Conservation (phyloP, 495 filamentous ascomycete species). For the Hypoxylon fuscum region DNA sequence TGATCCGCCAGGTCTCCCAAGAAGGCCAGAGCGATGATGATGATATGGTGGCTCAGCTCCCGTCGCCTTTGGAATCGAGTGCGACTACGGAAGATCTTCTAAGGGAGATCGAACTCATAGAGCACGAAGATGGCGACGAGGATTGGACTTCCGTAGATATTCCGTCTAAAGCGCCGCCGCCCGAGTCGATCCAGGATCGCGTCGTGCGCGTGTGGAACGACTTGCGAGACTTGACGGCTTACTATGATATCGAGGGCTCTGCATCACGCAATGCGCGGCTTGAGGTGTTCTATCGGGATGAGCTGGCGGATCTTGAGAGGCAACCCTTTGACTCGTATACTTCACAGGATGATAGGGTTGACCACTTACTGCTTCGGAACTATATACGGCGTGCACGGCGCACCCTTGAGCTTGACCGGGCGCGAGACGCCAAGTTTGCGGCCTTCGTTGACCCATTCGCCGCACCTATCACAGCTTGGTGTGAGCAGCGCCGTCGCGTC, state of each 20-base stretch:
- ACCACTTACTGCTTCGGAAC: constrained; percentile 55
- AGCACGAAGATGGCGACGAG: constrained; percentile 31
- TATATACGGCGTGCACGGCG: constrained; percentile 47
- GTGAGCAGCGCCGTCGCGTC: constrained; percentile 50
- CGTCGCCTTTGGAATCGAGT: constrained; percentile 21
- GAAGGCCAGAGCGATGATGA: not conserved
- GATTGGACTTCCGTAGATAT: constrained; percentile 32
- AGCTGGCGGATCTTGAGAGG: constrained; percentile 41
- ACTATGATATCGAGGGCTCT: constrained; percentile 49
- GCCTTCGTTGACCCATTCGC: constrained; percentile 52
- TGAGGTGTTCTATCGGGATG: constrained; percentile 39
- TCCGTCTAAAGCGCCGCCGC: constrained; percentile 27
- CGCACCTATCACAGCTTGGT: constrained; percentile 45
- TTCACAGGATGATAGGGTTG: constrained; percentile 53
- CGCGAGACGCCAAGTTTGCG: constrained; percentile 45
- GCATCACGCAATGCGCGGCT: constrained; percentile 39
- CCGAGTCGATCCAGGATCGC: constrained; percentile 45
- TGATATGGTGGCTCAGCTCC: not conserved
- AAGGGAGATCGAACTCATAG: constrained; percentile 24
- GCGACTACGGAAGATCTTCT: constrained; percentile 15
- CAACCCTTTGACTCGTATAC: constrained; percentile 44
- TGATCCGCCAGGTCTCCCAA: constrained; percentile 24
- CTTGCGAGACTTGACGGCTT: constrained; percentile 43
- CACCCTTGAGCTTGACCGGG: constrained; percentile 49
- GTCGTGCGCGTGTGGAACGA: constrained; percentile 47